Base-by-base conservation (phyloP, 768 basidiomycete species). In the Xanthoconium stramineum region DNA sequence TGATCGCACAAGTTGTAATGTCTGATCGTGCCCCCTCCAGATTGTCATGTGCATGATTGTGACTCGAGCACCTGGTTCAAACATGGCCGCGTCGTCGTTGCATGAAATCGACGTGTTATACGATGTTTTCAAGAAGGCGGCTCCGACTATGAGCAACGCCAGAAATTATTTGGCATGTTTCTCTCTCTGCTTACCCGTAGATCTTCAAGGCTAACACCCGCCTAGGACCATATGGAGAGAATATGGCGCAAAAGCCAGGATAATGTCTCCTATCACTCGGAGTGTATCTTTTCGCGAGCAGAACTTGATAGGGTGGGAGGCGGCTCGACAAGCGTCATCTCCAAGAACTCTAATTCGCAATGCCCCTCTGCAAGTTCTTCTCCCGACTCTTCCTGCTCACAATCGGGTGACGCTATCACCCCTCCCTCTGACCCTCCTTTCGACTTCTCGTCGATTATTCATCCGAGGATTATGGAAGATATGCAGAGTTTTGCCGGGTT, bases 41-140 rank as follows among this genome's bases (percentile, higher is more conserved):
- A 76, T 85, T 50, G 76, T 82, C 9, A 77, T 85, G 78, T 82
- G 83, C 57, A 74, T 84, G 49, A 67, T 85, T 6, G 78, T 80
- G 2, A 80, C 79, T 9, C 72, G 74, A 15, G 77, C 81, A 3
- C 81, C 83, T 0, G 72, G 63, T 15, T 81, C 80, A 5, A 78
- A 72, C 32, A 70, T 85, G 69, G 73, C 80, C 3, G 60, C 72
- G 7, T 69, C 80, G 5, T 78, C 83, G 9, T 55, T 82, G 33
- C 74, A 75, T 19, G 81, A 84, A 59, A 65, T 85, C 35, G 75
- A 81, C 58, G 59, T 70, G 6, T 65, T 82, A 17, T 66, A 75
- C 30, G 65, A 68, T 5, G 56, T 83, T 5, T 84, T 83, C 47
- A 73, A 78, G 52, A 73, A 76, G 12, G 77, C 81, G n/a, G 72